Conservation (phyloP, 2,329 filamentous ascomycete species). For the Chaetomiaceae sp. region DNA sequence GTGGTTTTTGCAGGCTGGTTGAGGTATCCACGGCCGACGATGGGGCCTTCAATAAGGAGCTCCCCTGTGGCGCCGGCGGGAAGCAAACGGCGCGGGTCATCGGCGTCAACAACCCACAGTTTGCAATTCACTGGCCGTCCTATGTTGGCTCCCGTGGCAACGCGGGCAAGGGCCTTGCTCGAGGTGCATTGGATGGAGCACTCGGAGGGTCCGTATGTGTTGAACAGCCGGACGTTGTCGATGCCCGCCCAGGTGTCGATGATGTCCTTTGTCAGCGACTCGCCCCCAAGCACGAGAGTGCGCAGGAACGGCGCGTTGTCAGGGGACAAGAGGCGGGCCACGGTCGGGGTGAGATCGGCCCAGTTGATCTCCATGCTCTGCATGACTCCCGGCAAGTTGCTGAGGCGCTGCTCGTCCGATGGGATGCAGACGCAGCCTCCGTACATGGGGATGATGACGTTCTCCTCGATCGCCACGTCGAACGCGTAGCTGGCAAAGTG, state of each 20-base stretch:
- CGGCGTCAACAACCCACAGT: conserved; percentile 3
- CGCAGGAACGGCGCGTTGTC: conserved; percentile 21
- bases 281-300: conserved; percentile 23
- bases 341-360: conserved; percentile 2
- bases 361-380: conserved; percentile 1
- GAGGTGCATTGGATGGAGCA: conserved; percentile 17
- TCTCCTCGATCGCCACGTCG: conserved; percentile 5
- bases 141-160: conserved; percentile 1
- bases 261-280: conserved; percentile 18
- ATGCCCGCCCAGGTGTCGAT: conserved; percentile 15
- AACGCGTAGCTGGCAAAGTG: conserved; percentile 26
- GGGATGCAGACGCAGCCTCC: conserved; percentile 8
- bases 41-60: conserved; percentile 5
- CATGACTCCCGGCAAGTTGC: not conserved
- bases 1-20: conserved; percentile 13
- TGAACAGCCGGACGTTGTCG: conserved; percentile 13
- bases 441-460: conserved; percentile 6
- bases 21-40: conserved; percentile 7
- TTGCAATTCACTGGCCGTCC: conserved; percentile 4
- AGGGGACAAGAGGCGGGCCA: conserved; percentile 21
- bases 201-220: conserved; percentile 23
- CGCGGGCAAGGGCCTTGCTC: not conserved
- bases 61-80: conserved; percentile 2
- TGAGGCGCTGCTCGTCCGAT: conserved; percentile 4
- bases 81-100: conserved; percentile 1